Percentiles rank a stretch among this genome's conserved stretches.
phyloP scores from a whole-genome alignment of 2,329 filamentous ascomycete genomes.

The Knufia fluminis region DNA sequence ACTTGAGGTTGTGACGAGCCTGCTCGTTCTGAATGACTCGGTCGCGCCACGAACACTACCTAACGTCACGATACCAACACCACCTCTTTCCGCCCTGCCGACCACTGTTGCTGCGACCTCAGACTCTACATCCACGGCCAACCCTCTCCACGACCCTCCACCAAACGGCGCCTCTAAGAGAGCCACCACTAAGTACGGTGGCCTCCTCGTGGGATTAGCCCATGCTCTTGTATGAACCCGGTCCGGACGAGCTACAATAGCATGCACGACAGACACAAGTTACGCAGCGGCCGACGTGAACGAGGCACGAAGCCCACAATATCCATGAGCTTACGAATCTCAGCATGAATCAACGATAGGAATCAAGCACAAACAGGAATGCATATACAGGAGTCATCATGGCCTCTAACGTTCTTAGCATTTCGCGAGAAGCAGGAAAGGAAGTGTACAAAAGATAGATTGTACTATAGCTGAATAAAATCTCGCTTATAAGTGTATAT shows the following conservation, averaged over 20 bases:
- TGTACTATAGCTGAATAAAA: not conserved
- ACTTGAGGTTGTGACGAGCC: slow-evolving; percentile 44
- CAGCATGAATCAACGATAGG: not conserved
- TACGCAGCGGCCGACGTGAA: not conserved
- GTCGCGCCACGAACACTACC: slow-evolving; percentile 14
- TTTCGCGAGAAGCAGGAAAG: not conserved
- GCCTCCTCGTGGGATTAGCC: not conserved
- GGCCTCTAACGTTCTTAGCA: too few species aligned
- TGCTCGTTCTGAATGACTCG: slow-evolving; percentile 21
- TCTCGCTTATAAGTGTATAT: not conserved
- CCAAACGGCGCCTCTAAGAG: slow-evolving; percentile 1
- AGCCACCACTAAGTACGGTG: slow-evolving; percentile 3
- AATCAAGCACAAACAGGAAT: not conserved
- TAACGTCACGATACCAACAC: slow-evolving; percentile 11
- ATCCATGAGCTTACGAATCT: not conserved
- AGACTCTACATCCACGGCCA: slow-evolving; percentile 11
- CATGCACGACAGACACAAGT: too few species aligned
- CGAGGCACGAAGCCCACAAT: not conserved
- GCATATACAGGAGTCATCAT: too few species aligned
- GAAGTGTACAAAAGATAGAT: not conserved
- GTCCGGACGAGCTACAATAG: not conserved
- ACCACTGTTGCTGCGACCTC: slow-evolving; percentile 1
- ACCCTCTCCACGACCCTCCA: slow-evolving; percentile 16
- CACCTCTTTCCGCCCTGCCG: not conserved
- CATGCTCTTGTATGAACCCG: not conserved